Conservation (phyloP, 768 basidiomycete species). For the Pleurotus pulmonarius region DNA sequence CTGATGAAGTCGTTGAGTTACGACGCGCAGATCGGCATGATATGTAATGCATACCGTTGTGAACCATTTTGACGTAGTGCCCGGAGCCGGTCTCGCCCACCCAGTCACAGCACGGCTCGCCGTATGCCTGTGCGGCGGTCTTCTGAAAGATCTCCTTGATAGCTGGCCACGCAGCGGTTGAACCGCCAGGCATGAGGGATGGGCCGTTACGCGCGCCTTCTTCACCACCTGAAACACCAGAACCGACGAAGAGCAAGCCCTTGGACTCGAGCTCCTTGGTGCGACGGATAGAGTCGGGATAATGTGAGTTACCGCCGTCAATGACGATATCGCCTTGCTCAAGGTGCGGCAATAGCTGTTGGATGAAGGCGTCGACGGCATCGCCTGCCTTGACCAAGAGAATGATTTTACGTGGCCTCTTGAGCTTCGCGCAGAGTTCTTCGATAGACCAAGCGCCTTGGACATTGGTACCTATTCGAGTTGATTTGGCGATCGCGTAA, state of each 20-base stretch:
- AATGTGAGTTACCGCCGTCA: constrained; percentile 99
- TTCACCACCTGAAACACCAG: constrained; percentile 98
- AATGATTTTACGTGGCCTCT: constrained; percentile 93
- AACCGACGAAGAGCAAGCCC: constrained; percentile 95
- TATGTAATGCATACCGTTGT: constrained; percentile 60
- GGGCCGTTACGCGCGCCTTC: constrained; percentile 97
- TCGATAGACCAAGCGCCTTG: constrained; percentile 92
- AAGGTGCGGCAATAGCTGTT: constrained; percentile 82
- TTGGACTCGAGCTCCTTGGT: constrained; percentile 89
- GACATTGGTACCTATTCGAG: constrained; percentile 78
- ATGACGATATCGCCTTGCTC: constrained; percentile 98
- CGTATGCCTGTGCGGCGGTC: constrained; percentile 90
- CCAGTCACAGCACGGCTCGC: constrained; percentile 99
- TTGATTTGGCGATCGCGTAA: constrained; percentile 8
- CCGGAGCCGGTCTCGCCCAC: constrained; percentile 94
- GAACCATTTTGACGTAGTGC: constrained; percentile 99
- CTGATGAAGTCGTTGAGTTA: constrained; percentile 32
- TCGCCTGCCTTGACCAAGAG: constrained; percentile 97
- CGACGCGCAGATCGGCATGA: constrained; percentile 4
- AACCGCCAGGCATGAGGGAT: constrained; percentile 99
- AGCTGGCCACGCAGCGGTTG: constrained; percentile 87
- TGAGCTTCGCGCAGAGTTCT: constrained; percentile 90
- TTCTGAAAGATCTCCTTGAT: constrained; percentile 99
- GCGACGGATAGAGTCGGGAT: constrained; percentile 96
- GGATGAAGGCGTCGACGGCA: constrained; percentile 95